Percentiles rank a stretch among this genome's conserved stretches.
phyloP scores from a whole-genome alignment of 2,329 filamentous ascomycete species.

The Podosphaera aphanis region DNA sequence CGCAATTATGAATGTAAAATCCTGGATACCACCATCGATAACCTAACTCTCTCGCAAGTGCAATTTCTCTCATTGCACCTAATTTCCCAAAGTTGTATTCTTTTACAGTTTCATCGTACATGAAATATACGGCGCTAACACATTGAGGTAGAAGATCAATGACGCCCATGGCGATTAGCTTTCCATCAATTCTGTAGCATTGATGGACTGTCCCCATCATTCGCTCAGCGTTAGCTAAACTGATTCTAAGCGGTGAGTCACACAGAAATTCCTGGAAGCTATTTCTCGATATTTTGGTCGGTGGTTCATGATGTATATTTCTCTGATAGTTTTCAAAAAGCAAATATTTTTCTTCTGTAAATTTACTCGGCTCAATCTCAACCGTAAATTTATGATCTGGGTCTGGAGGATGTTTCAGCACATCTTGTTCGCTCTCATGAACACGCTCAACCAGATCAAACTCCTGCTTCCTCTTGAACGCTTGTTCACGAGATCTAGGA shows the following conservation, averaged over 20 bases:
- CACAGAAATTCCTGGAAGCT: constrained; percentile 57
- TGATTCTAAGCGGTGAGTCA: constrained; percentile 33
- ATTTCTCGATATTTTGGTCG: constrained; percentile 29
- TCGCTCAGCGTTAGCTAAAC: constrained; percentile 23
- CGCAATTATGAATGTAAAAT: constrained; percentile 60
- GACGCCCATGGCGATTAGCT: constrained; percentile 52
- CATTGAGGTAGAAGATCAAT: constrained; percentile 54
- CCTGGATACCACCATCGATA: constrained; percentile 67
- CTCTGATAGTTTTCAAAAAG: constrained; percentile 57
- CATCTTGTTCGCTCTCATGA: constrained; percentile 37
- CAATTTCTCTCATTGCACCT: constrained; percentile 49
- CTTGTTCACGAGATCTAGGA: constrained; percentile 43
- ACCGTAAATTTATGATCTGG: constrained; percentile 46
- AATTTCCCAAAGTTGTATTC: constrained; percentile 50
- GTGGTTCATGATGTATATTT: constrained; percentile 44
- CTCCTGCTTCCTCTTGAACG: constrained; percentile 36
- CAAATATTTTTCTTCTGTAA: constrained; percentile 51
- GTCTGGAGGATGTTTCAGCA: constrained; percentile 27
- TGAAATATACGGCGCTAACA: constrained; percentile 63
- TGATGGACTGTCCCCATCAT: constrained; percentile 56
- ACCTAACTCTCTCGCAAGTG: constrained; percentile 41
- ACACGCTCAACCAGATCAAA: constrained; percentile 45
- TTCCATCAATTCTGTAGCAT: constrained; percentile 56
- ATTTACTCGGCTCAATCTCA: constrained; percentile 44
- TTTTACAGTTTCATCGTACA: constrained; percentile 56